A percentile compares a stretch with the other conserved stretches of the same genome.
Evolutionary conservation across 257 asterid genomes (phyloP).

Genomic region (Solanum ahanhuiri): DNA sequence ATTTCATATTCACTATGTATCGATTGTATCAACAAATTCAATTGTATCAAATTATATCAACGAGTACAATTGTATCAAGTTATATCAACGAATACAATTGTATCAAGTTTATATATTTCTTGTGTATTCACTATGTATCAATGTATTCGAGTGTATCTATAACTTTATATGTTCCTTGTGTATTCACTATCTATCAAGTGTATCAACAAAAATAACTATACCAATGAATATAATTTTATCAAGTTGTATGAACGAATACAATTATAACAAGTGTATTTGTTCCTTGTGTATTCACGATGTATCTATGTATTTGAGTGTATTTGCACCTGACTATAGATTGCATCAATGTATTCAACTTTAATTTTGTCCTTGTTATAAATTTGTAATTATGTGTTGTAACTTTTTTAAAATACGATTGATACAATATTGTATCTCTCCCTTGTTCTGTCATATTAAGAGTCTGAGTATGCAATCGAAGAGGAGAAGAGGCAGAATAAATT

Average conservation of each 20-base stretch:
- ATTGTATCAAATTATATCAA: too few species aligned
- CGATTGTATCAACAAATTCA: too few species aligned
- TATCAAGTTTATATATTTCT: not conserved
- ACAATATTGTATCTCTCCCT: not conserved
- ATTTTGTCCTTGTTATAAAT: too few species aligned
- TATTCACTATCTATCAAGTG: not conserved
- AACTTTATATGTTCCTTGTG: not conserved
- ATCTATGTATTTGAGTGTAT: not conserved
- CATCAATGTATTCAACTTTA: not conserved
- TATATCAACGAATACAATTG: not conserved
- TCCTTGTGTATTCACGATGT: not conserved
- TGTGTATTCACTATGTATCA: not conserved
- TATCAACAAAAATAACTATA: not conserved
- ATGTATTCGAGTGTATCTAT: not conserved
- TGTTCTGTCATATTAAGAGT: not conserved
- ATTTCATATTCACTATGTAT: too few species aligned
- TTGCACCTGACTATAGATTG: too few species aligned
- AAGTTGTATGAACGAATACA: not conserved
- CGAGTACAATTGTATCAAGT: too few species aligned
- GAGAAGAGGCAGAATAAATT: not conserved
- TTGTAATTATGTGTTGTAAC: not conserved
- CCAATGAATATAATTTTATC: not conserved
- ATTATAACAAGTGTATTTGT: not conserved
- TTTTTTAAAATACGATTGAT: not conserved
- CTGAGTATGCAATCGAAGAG: too few species aligned